Percentiles rank a stretch among this genome's conserved stretches.
phyloP scores from a whole-genome alignment of 1,284 basidiomycete species.

The Sanghuangporus weigelae region DNA sequence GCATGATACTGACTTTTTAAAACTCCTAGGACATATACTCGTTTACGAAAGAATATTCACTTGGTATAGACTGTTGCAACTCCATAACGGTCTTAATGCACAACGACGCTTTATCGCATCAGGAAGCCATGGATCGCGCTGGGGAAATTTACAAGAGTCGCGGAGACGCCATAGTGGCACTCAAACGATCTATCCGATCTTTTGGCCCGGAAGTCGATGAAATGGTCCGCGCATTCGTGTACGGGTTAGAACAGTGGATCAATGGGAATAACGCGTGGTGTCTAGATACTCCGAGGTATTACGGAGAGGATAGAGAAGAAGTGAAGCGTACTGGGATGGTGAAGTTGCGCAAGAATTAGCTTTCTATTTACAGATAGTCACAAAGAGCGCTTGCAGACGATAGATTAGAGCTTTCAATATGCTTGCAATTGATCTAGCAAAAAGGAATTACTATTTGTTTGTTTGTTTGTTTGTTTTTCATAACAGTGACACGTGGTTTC shows the following conservation, averaged over 20 bases:
- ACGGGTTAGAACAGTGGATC: constrained; percentile 44
- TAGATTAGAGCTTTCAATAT: too few relatives aligned
- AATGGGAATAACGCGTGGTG: constrained; percentile 50
- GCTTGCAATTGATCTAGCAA: too few relatives aligned
- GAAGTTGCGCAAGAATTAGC: neutral
- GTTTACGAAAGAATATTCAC: constrained; percentile 50
- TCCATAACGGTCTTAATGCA: constrained; percentile 62
- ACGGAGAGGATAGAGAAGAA: constrained; percentile 40
- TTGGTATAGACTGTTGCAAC: constrained; percentile 57
- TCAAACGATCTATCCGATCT: constrained; percentile 30
- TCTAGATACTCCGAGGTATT: constrained; percentile 54
- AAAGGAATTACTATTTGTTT: too few relatives aligned
- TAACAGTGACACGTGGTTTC: too few relatives aligned
- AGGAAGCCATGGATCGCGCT: constrained; percentile 52
- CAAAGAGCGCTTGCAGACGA: too few relatives aligned
- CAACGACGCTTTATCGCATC: constrained; percentile 42
- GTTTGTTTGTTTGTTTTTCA: too few relatives aligned
- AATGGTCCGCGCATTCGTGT: constrained; percentile 43
- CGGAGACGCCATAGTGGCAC: constrained; percentile 45
- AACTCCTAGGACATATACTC: constrained; percentile 37
- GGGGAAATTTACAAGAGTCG: constrained; percentile 39
- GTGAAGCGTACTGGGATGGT: constrained; percentile 29
- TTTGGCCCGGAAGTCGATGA: constrained; percentile 14
- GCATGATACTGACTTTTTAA: neutral
- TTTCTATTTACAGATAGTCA: too few relatives aligned